Percentiles rank a stretch among this genome's conserved stretches.
These are phyloP conservation scores for Candida railenensis DNA, from an alignment of 805 yeast genomes.

Conservation along the genomic window DNA sequence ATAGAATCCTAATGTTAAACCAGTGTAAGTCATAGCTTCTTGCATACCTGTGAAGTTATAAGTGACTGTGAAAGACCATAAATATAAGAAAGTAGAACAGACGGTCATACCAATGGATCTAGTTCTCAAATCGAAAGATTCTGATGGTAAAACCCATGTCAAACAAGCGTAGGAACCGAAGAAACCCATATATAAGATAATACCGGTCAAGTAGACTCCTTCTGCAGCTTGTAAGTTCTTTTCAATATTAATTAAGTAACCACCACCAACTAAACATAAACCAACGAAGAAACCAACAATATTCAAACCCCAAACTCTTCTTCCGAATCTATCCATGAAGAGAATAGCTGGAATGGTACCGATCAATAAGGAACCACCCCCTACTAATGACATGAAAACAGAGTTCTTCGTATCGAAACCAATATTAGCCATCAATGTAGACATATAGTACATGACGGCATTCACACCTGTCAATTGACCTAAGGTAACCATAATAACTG, in stretches of 20 bases:
- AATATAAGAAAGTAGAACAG: constrained; percentile 52
- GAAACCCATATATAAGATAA: constrained; percentile 62
- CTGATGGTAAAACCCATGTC: constrained; percentile 71
- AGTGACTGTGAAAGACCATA: constrained; percentile 64
- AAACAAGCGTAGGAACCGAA: constrained; percentile 66
- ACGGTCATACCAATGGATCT: constrained; percentile 68
- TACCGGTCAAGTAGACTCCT: constrained; percentile 62
- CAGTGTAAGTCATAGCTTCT: constrained; percentile 56
- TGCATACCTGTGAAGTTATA: constrained; percentile 62
- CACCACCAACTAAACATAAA: constrained; percentile 57
- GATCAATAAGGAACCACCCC: constrained; percentile 60
- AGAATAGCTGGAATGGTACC: constrained; percentile 68
- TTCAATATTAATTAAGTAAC: constrained; percentile 43
- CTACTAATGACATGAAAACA: constrained; percentile 67
- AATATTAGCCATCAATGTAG: constrained; percentile 53
- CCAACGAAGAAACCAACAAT: constrained; percentile 61
- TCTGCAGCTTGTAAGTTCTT: constrained; percentile 47
- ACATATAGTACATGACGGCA: constrained; percentile 65
- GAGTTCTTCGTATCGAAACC: constrained; percentile 53
- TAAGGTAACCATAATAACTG: constrained; percentile 55
- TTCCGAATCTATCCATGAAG: constrained; percentile 56
- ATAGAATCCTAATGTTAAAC: constrained; percentile 63
- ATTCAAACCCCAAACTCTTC: constrained; percentile 60
- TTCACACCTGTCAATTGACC: constrained; percentile 71
- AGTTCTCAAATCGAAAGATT: constrained; percentile 56